These are phyloP conservation scores for Xylariaceae sp. DNA, from an alignment of 2,329 filamentous ascomycete genomes.

Conservation along the genomic window DNA sequence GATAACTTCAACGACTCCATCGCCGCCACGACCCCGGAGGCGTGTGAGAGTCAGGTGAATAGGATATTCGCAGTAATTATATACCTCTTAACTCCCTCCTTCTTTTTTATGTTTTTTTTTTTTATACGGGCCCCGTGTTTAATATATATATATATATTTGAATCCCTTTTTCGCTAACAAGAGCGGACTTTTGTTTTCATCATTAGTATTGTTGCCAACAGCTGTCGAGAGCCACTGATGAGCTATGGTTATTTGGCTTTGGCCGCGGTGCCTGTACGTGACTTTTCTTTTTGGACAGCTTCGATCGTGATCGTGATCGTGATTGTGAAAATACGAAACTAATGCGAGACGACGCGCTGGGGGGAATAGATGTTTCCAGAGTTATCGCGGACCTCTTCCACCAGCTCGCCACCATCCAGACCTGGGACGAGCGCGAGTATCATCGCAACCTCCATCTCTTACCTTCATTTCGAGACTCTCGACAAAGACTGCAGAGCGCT, in stretches of 20 bases:
- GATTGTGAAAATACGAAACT: too few species aligned
- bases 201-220: conserved; percentile 19
- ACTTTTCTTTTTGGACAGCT: not conserved
- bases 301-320: not conserved
- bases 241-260: conserved; percentile 38
- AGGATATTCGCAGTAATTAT: conserved; percentile 20
- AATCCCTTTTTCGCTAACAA: too few species aligned
- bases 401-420: conserved; percentile 19
- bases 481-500: conserved; percentile 12
- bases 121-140: too few species aligned
- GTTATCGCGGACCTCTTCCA: conserved; percentile 37
- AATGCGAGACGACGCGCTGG: too few species aligned
- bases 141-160: not conserved
- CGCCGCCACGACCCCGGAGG: conserved; percentile 15
- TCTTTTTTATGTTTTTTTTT: too few species aligned
- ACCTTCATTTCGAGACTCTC: conserved; percentile 16
- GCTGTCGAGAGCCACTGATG: conserved; percentile 26
- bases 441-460: conserved; percentile 10
- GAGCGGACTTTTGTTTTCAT: not conserved
- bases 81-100: too few species aligned
- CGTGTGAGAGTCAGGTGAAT: conserved; percentile 19
- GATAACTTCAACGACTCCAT: conserved; percentile 21
- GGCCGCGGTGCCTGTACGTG: conserved; percentile 34
- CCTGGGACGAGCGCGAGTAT: conserved; percentile 18
- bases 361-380: conserved; percentile 28